Conservation (phyloP, 2,329 filamentous ascomycete genomes). For the Hymenoscyphus repandus region DNA sequence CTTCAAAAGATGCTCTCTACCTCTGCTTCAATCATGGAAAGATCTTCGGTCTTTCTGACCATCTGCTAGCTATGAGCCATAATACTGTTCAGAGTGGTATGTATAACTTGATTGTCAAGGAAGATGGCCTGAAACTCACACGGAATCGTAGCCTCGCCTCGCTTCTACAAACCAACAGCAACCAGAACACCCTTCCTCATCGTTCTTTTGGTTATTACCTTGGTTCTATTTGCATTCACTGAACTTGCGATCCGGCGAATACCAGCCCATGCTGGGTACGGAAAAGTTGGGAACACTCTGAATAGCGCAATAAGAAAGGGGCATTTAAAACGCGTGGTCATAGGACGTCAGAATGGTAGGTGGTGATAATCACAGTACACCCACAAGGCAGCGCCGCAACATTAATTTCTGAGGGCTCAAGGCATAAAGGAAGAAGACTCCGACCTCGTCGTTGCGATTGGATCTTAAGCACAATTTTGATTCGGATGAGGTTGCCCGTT, state of each 20-base stretch:
- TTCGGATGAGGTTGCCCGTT: too few relatives aligned
- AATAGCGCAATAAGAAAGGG: conserved; percentile 6
- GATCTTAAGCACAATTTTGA: too few relatives aligned
- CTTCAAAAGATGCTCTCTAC: not conserved
- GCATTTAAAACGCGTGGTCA: not conserved
- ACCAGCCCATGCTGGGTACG: conserved; percentile 21
- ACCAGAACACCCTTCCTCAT: conserved; percentile 12
- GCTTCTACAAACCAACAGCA: conserved; percentile 13
- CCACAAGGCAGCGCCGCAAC: too few relatives aligned
- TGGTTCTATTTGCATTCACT: conserved; percentile 24
- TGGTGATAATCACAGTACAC: not conserved
- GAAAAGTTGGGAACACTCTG: conserved; percentile 7
- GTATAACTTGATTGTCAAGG: not conserved
- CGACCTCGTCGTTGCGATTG: too few relatives aligned
- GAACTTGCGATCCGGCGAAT: conserved; percentile 28
- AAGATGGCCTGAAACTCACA: not conserved
- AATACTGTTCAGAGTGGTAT: not conserved
- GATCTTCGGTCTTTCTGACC: not conserved
- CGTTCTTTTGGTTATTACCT: conserved; percentile 9
- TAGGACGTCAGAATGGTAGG: conserved; percentile 3
- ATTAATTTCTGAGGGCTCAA: too few relatives aligned
- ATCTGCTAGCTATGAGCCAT: not conserved
- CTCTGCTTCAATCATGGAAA: not conserved
- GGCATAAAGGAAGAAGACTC: too few relatives aligned
- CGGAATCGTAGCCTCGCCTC: not conserved